Evolutionary conservation across 1,139 yeast genomes (phyloP).

Genomic region (Arxiozyma slooffiae): DNA sequence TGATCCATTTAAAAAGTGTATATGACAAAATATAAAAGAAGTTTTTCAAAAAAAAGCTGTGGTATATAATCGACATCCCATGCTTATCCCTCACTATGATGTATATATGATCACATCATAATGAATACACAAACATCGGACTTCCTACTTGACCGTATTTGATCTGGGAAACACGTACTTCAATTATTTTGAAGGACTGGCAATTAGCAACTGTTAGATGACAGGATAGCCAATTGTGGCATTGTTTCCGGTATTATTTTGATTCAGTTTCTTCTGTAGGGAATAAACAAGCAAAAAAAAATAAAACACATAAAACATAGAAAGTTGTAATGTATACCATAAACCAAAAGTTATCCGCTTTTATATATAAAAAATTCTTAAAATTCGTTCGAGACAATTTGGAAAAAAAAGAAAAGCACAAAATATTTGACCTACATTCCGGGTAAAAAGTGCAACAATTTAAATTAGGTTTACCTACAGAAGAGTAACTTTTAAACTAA

Average conservation of each 20-base stretch:
- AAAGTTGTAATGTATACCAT: no score
- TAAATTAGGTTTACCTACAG: neutral
- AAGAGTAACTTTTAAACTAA: neutral
- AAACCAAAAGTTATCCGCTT: neutral
- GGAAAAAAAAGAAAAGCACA: neutral
- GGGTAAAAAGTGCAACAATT: neutral
- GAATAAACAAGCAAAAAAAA: no score
- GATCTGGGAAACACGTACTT: conserved; percentile 32
- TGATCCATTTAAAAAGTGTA: neutral
- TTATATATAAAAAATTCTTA: no score
- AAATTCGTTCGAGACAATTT: neutral
- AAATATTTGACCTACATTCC: neutral
- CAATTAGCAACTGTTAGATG: conserved; percentile 31
- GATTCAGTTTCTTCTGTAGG: conserved; percentile 24
- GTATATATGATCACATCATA: neutral
- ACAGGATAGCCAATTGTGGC: conserved; percentile 33
- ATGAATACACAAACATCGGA: conserved; percentile 29
- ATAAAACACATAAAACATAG: conserved; percentile 5
- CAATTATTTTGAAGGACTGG: conserved; percentile 30
- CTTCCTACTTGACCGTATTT: conserved; percentile 32
- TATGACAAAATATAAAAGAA: neutral
- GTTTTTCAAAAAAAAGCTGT: conserved; percentile 19
- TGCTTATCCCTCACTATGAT: conserved; percentile 23
- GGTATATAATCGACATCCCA: conserved; percentile 33
- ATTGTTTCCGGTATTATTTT: conserved; percentile 29